Base-by-base conservation (phyloP, 352 stramenopile genomes). In the Phytophthora boehmeriae region DNA sequence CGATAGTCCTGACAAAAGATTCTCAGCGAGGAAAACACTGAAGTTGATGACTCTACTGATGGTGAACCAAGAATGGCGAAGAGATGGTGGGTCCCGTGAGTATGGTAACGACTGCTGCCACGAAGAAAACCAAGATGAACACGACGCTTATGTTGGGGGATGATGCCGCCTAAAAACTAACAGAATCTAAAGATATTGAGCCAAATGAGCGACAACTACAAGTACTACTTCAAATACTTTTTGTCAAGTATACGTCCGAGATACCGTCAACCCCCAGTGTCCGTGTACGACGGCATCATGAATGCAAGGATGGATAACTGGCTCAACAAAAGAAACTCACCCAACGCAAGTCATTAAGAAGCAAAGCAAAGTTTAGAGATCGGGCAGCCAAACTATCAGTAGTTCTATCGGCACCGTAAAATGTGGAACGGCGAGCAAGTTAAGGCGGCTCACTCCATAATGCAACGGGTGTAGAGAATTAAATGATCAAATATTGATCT, bases 141-240 rank as follows among this genome's bases (percentile, higher is more conserved):
- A 32, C 35, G n/a, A n/a, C 65, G 61, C 54, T 25, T 69, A 9
- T 22, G 14, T 13, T 34, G 48, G 3, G 47, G 20, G 9, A 53
- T 2, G 41, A 42, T 49, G 23, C 54, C 61, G 8, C 54, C 59
- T 9, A 17, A 53, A 11, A 35, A 56, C 16, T 17, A 53, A 9
- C 22, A 69, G 34, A 65, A 65, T 17, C 27, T 69, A 2, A 50
- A 65, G 10, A 28, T 69, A 27, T 5, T 19, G 9, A 51, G 23
- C n/a, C 28, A 23, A 3, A 49, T 42, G 20, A 55, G 65, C 36
- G 28, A 51, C 10, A 65, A 69, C 47, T 65, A 60, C 49, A 65
- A 60, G 41, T 65, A 69, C 25, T 69, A 64, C 20, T 59, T 54
- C 22, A 60, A 23, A 41, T 69, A 69, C 48, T 69, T 38, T 60